Evolutionary conservation across 768 basidiomycete genomes (phyloP), one percentile per base, ranked within the genome.

Genomic region (Lactarius akahatsu): DNA sequence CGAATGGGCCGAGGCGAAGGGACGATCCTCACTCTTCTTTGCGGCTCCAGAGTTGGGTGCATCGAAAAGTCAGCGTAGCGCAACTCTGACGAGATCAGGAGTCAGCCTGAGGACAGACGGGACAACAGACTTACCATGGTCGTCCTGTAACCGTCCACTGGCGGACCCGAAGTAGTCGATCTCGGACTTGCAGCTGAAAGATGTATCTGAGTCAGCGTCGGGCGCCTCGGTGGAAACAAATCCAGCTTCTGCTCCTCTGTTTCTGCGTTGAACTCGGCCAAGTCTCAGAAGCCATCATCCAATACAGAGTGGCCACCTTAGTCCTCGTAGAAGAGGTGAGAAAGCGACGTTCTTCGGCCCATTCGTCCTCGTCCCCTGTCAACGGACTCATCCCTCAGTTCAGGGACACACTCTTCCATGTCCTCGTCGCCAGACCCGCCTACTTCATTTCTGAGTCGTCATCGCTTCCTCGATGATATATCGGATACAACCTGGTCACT

Each of bases 251-350:
- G 87, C 84, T 84, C 85, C 74, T 92, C 91, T 2, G 89, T 89
- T 74, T 94, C 87, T 2, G 87, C 82, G 72, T 98, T 97, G 80
- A 99, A 99, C 23, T 86, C 81, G 34, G 86, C 85, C 57, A 99
- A 82, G 68, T 90, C 83, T 77, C 98, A 98, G 79, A 98, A 98
- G 16, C 82, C 86, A 74, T 98, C 96, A 75, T 98, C 89, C 34
- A 98, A 83, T 52, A 82, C 82, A 6, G 82, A 76, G 64, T 81
- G 78, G 4, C 73, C 72, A 9, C 70, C 70, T 23, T 69, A 56
- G 69, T 72, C 54, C 63, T 68, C 64, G 74, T 73, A 63, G 13
- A 58, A 28, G 59, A 63, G 26, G 47, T 41, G 16, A 56, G 38
- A 28, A 26, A 18, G 36, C 43, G 50, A 28, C 32, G 20, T 16